Evolutionary conservation across 768 basidiomycete genomes (phyloP).

Genomic region (Rhodotorula toruloides): DNA sequence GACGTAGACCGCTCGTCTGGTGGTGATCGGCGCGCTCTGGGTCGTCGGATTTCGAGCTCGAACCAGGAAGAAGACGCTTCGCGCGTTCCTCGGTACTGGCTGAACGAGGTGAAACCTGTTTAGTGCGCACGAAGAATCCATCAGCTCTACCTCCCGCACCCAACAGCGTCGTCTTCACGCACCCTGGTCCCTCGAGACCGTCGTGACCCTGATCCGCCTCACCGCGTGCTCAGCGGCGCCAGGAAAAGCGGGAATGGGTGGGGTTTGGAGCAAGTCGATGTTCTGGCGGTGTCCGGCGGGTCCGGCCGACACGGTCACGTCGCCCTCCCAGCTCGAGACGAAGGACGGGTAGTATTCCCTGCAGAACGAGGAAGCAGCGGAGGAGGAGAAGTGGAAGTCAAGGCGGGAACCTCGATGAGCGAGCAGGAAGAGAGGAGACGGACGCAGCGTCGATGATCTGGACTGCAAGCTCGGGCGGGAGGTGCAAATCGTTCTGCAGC

Average conservation of each 20-base stretch:
- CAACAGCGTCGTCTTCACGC: not conserved
- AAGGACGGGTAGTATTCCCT: conserved; percentile 19
- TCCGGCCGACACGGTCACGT: not conserved
- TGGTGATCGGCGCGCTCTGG: too few relatives aligned
- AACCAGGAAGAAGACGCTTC: conserved; percentile 27
- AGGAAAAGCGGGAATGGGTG: not conserved
- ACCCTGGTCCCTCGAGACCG: conserved; percentile 30
- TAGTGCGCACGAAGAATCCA: too few relatives aligned
- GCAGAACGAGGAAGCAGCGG: not conserved
- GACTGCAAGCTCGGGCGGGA: conserved; percentile 22
- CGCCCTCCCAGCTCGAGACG: not conserved
- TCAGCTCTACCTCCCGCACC: too few relatives aligned
- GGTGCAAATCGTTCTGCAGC: not conserved
- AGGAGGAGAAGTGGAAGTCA: too few relatives aligned
- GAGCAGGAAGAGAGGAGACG: not conserved
- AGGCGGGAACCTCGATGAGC: not conserved
- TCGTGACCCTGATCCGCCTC: not conserved
- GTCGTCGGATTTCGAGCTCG: conserved; percentile 27
- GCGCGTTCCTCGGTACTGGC: conserved; percentile 13
- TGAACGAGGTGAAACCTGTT: conserved; percentile 27
- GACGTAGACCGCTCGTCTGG: too few relatives aligned
- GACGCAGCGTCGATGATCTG: conserved; percentile 13
- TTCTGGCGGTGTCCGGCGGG: not conserved
- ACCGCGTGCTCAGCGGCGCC: conserved; percentile 1
- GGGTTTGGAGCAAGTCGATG: not conserved